These are phyloP conservation scores for Sporothrix pseudoabietina DNA, from an alignment of 2,329 filamentous ascomycete genomes.

Conservation along the genomic window DNA sequence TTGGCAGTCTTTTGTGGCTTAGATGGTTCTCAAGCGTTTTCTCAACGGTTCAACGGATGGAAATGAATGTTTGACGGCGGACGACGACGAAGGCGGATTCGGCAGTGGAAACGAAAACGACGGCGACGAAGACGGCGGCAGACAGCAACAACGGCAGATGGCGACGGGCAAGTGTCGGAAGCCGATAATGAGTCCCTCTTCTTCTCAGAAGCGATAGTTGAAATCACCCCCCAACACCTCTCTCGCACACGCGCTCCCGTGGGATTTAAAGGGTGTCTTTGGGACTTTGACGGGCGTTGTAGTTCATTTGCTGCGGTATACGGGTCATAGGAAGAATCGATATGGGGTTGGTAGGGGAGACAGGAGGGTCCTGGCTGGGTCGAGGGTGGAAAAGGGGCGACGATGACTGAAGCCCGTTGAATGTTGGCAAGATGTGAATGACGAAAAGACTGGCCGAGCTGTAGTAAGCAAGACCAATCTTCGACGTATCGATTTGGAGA, in stretches of 20 bases:
- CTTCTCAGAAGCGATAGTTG: conserved; percentile 59
- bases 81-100: conserved; percentile 37
- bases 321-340: conserved; percentile 58
- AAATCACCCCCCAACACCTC: conserved; percentile 58
- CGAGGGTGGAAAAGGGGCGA: conserved; percentile 25
- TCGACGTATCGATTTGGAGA: conserved; percentile 22
- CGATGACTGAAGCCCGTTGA: conserved; percentile 28
- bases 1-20: not conserved
- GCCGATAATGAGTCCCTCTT: conserved; percentile 39
- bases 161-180: conserved; percentile 40
- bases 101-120: conserved; percentile 31
- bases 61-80: conserved; percentile 23
- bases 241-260: conserved; percentile 67
- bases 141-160: conserved; percentile 30
- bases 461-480: conserved; percentile 27
- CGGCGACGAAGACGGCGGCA: conserved; percentile 40
- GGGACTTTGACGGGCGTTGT: conserved; percentile 53
- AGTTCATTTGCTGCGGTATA: conserved; percentile 57
- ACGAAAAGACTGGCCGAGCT: conserved; percentile 30
- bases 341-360: conserved; percentile 34
- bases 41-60: not conserved
- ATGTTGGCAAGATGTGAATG: conserved; percentile 21
- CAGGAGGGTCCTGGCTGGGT: conserved; percentile 20
- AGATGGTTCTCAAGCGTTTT: conserved; percentile 4
- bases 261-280: conserved; percentile 71